A percentile compares a stretch with the other conserved stretches of the same genome.
Evolutionary conservation across 1,284 basidiomycete genomes (phyloP).

Genomic region (Coniferiporia sulphurascens): DNA sequence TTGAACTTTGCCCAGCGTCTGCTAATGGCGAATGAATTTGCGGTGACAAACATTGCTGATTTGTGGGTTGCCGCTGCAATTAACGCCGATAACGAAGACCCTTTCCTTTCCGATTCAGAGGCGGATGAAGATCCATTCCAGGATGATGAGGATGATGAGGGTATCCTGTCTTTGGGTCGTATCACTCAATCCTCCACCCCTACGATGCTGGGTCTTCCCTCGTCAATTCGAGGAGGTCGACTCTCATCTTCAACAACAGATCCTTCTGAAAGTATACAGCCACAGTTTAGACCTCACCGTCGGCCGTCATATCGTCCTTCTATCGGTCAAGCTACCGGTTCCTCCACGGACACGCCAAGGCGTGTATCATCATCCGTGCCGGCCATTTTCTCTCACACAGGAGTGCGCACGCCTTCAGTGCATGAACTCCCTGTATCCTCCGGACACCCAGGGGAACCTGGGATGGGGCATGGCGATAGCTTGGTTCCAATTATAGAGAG

Average conservation of each 20-base stretch:
- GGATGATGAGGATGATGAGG: constrained; percentile 26
- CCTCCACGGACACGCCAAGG: constrained; percentile 27
- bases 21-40: constrained; percentile 88
- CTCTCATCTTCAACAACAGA: constrained; percentile 27
- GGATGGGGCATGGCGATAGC: constrained; percentile 31
- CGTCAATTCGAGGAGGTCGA: constrained; percentile 27
- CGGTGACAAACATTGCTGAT: constrained; percentile 85
- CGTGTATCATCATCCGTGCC: constrained; percentile 55
- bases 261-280: constrained; percentile 26
- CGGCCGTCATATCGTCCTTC: constrained; percentile 29
- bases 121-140: constrained; percentile 29
- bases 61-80: constrained; percentile 92
- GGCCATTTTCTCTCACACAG: constrained; percentile 75
- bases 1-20: constrained; percentile 85
- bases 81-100: constrained; percentile 81
- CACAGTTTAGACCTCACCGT: constrained; percentile 18
- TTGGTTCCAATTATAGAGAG: constrained; percentile 53
- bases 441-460: constrained; percentile 28
- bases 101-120: constrained; percentile 51
- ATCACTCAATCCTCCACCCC: background rate
- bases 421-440: constrained; percentile 35
- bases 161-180: constrained; percentile 15
- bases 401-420: constrained; percentile 67
- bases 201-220: constrained; percentile 10
- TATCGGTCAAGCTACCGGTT: constrained; percentile 10